Evolutionary conservation across 352 stramenopile species (phyloP).

Genomic region (Phytophthora tubulina): DNA sequence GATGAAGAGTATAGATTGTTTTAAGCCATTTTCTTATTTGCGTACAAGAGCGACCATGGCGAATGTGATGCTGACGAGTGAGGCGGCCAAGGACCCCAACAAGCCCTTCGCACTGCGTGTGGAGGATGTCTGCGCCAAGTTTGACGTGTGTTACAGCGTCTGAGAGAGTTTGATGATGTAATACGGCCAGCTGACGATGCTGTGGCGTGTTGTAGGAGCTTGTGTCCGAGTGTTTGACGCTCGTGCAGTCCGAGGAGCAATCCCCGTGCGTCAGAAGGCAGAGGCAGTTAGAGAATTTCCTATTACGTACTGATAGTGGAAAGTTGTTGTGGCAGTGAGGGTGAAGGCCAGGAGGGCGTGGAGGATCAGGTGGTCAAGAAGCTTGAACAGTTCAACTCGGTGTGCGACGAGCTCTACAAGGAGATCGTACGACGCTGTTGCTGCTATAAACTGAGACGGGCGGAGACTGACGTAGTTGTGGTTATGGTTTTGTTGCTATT

Average conservation of each 20-base stretch:
- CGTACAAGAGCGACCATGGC: constrained; percentile 57
- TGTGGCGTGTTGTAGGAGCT: constrained; percentile 58
- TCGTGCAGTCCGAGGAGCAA: constrained; percentile 84
- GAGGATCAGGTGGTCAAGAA: constrained; percentile 89
- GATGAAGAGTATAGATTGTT: neutral
- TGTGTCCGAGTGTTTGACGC: constrained; percentile 76
- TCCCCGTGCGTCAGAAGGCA: constrained; percentile 54
- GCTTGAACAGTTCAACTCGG: constrained; percentile 89
- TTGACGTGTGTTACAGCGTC: constrained; percentile 58
- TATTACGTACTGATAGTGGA: neutral
- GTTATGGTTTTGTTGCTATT: constrained; percentile 13
- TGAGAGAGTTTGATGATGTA: neutral
- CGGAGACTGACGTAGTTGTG: constrained; percentile 15
- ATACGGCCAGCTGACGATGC: constrained; percentile 17
- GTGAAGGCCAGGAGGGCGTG: constrained; percentile 43
- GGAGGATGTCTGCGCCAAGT: constrained; percentile 87
- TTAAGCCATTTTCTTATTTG: constrained; percentile 5
- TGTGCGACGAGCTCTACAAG: constrained; percentile 91
- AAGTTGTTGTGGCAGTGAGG: constrained; percentile 36
- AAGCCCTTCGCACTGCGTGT: constrained; percentile 88
- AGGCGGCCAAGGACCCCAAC: constrained; percentile 90
- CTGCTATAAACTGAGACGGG: neutral
- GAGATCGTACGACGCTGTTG: constrained; percentile 68
- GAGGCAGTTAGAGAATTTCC: neutral
- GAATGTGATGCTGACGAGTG: constrained; percentile 90